Evolutionary conservation across 2,329 filamentous ascomycete species (phyloP).

Genomic region (Colletotrichum somersetense): DNA sequence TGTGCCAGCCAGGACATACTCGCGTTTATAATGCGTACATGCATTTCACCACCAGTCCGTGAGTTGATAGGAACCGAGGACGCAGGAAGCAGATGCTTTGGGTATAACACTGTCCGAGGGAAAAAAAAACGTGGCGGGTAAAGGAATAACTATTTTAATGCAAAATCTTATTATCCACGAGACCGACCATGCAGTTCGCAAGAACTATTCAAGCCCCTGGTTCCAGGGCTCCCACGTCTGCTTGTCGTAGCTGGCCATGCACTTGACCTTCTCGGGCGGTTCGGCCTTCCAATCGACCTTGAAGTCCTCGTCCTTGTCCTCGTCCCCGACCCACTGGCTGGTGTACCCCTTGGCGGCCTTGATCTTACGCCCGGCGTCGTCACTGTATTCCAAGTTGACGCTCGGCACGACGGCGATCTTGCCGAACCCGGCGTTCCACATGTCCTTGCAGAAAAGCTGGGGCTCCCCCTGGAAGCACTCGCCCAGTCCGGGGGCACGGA

Average conservation of each 20-base stretch:
- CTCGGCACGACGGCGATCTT: constrained; percentile 68
- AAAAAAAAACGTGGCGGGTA: neutral
- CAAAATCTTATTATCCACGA: neutral
- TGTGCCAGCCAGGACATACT: too few relatives aligned
- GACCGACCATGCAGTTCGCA: constrained; percentile 1
- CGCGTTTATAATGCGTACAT: too few relatives aligned
- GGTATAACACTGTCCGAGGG: neutral
- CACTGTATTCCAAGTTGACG: constrained; percentile 67
- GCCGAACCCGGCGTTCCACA: constrained; percentile 63
- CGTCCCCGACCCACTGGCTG: constrained; percentile 52
- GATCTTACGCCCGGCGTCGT: constrained; percentile 58
- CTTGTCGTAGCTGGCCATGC: constrained; percentile 57
- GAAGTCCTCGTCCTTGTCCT: constrained; percentile 43
- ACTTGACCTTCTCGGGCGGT: constrained; percentile 62
- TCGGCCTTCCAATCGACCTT: constrained; percentile 57
- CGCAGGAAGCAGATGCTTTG: neutral
- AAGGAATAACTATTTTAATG: neutral
- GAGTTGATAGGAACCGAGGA: too few relatives aligned
- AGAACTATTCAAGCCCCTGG: constrained; percentile 43
- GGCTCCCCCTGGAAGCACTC: constrained; percentile 70
- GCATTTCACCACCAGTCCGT: too few relatives aligned
- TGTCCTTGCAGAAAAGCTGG: constrained; percentile 67
- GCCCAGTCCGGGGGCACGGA: constrained; percentile 53
- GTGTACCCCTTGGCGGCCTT: constrained; percentile 66
- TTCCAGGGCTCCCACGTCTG: constrained; percentile 60